Evolutionary conservation across 345 rosid species (phyloP), one percentile per base, ranked within the genome.

Genomic region (Syzygium aqueum): DNA sequence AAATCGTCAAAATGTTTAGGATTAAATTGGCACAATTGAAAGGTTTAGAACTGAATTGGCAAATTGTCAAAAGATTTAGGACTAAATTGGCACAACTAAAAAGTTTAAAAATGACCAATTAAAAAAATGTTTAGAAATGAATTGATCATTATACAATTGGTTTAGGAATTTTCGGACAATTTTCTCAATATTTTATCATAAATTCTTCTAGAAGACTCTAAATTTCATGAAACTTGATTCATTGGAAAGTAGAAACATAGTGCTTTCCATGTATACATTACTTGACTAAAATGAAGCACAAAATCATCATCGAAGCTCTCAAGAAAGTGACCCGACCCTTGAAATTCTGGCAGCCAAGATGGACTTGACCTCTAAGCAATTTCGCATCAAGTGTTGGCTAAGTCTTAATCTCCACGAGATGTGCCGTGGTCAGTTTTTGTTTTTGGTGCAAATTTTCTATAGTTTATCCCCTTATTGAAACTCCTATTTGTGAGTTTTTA

Each of bases 91-190:
- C 1, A 23, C 0, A 2, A 4, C 2, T 25, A 0, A 57, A 10
- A 22, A 0, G 0, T 23, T 23, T 9, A 56, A 2, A 0, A 56
- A 1, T 23, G 1, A 56, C 2, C 5, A 6, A 40, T 40, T 40
- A 40, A 40, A 40, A 0, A 56, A 9, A 22, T 0, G 0, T 23
- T 23, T 4, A 23, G 0, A 0, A 57, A 1, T 23, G 1, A 57
- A 9, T 9, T 23, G 14, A 0, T 0, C 3, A 10, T 1, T 0
- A 0, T 4, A 10, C 3, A 56, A 56, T 4, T 8, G 5, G 0
- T 56, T 10, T 56, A 56, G 3, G n/a, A 56, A 0, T 56, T 56
- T 23, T 23, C 0, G 1, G 13, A 56, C 12, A 57, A 57, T 25
- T 57, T 57, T 57, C 0, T 1, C 0, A 0, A 57, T 61, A 12